Evolutionary conservation across 768 basidiomycete species (phyloP).

Genomic region (Podaxis sp.): DNA sequence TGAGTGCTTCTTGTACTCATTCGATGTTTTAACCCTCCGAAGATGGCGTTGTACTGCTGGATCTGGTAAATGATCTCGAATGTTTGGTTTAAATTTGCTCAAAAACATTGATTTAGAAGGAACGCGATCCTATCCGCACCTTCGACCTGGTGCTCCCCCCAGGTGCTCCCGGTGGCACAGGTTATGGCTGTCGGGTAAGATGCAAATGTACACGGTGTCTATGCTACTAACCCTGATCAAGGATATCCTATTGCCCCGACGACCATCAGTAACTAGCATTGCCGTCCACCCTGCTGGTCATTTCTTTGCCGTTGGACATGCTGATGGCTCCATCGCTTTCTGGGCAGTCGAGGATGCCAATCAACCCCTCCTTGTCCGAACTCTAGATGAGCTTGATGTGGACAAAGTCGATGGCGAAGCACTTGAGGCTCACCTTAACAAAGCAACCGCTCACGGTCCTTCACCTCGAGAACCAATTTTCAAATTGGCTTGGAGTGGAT

Average conservation of each 20-base stretch:
- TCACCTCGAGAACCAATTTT: constrained; percentile 69
- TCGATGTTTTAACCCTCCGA: constrained; percentile 5
- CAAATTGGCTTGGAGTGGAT: constrained; percentile 82
- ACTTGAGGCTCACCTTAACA: constrained; percentile 37
- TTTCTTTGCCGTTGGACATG: constrained; percentile 75
- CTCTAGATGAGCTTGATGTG: constrained; percentile 52
- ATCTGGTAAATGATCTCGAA: constrained; percentile 39
- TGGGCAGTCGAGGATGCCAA: constrained; percentile 80
- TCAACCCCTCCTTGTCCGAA: constrained; percentile 69
- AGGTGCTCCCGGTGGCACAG: constrained; percentile 76
- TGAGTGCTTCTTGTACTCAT: background rate
- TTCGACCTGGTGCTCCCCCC: constrained; percentile 73
- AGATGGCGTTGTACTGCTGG: constrained; percentile 60
- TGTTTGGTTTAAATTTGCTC: background rate
- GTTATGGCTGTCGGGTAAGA: constrained; percentile 37
- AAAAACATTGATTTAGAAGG: constrained; percentile 26
- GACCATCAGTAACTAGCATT: constrained; percentile 64
- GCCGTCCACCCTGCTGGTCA: constrained; percentile 72
- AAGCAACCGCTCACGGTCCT: constrained; percentile 10
- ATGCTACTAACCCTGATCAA: constrained; percentile 20
- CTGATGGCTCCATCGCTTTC: constrained; percentile 80
- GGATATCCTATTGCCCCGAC: constrained; percentile 68
- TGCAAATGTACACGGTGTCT: background rate
- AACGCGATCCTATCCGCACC: constrained; percentile 48
- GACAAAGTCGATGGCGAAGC: constrained; percentile 45